Evolutionary conservation across 2,329 filamentous ascomycete genomes (phyloP).

Genomic region (Celoporthe dispersa): DNA sequence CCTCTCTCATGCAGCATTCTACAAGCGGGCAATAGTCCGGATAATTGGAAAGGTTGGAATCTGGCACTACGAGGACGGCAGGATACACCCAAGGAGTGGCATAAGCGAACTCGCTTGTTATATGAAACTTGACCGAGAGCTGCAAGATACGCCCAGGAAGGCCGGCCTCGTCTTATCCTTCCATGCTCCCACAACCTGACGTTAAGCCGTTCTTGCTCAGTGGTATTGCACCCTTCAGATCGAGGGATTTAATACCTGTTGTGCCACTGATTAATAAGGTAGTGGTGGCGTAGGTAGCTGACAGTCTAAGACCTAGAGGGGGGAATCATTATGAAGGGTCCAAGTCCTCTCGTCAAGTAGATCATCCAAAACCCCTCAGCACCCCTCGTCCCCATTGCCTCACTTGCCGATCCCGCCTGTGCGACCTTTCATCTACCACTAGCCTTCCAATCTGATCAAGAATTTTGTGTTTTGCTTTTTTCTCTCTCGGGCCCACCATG

Average conservation of each 20-base stretch:
- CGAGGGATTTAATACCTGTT: neutral
- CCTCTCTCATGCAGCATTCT: neutral
- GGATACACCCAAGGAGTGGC: neutral
- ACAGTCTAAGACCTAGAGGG: neutral
- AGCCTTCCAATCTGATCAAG: neutral
- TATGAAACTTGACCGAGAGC: neutral
- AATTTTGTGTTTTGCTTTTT: neutral
- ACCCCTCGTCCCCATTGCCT: neutral
- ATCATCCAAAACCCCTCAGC: constrained; percentile 1
- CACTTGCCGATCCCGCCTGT: neutral
- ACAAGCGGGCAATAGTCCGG: neutral
- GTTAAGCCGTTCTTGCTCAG: neutral
- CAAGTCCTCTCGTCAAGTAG: neutral
- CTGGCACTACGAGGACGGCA: neutral
- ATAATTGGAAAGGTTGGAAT: neutral
- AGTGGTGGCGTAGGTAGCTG: neutral
- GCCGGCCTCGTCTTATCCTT: neutral
- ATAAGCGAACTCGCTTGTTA: neutral
- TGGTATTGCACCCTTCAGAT: neutral
- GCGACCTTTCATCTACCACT: neutral
- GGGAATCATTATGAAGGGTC: neutral
- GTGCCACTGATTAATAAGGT: constrained; percentile 1
- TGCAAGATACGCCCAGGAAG: neutral
- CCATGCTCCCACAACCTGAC: neutral
- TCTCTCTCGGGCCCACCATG: constrained; percentile 10